Evolutionary conservation across 805 yeast genomes (phyloP).

Genomic region (Komagataella pastoris): DNA sequence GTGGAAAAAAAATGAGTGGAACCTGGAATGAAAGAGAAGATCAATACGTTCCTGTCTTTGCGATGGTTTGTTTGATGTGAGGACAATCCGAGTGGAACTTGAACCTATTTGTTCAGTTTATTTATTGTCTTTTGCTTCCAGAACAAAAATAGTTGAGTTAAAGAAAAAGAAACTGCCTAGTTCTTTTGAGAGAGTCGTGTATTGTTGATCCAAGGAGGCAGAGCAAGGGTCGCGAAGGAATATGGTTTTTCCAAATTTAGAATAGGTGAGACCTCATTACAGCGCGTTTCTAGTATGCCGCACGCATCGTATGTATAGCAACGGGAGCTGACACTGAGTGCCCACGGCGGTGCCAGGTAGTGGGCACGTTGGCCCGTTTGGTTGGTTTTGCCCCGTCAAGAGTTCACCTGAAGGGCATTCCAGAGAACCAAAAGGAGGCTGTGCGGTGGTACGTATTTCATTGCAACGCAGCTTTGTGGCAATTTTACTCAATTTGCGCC

Average conservation of each 20-base stretch:
- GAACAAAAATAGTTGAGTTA: neutral
- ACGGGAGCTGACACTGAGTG: too few relatives aligned
- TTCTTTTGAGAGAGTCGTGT: neutral
- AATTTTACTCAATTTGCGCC: neutral
- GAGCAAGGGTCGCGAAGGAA: neutral
- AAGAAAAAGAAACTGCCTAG: neutral
- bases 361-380: too few relatives aligned
- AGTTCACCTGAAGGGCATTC: too few relatives aligned
- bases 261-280: neutral
- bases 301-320: neutral
- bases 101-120: neutral
- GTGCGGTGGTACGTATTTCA: neutral
- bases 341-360: too few relatives aligned
- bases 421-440: neutral
- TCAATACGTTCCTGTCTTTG: neutral
- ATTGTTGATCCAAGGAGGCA: neutral
- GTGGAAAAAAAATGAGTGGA: neutral
- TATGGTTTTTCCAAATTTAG: neutral
- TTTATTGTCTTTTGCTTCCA: neutral
- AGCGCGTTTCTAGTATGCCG: neutral
- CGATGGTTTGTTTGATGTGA: neutral
- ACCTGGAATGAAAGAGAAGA: neutral
- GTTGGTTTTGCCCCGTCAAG: too few relatives aligned
- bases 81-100: neutral
- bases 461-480: neutral